Conservation (phyloP, 805 yeast species). For the Barnettozyma botsteinii region DNA sequence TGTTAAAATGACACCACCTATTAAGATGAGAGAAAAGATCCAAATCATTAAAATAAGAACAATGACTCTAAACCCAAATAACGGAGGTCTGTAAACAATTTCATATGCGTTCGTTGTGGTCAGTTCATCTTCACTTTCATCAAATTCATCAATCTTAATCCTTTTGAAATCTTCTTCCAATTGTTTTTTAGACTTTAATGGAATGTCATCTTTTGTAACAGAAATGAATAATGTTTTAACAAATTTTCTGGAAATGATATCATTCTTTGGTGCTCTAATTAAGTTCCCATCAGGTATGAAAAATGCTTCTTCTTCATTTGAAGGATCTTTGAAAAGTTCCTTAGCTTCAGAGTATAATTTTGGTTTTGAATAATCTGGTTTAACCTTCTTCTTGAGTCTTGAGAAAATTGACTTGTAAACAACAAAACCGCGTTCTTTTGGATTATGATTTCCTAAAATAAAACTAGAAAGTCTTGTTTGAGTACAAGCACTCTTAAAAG, state of each 20-base stretch:
- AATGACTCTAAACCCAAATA: constrained; percentile 55
- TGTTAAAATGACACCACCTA: constrained; percentile 19
- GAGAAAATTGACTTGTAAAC: constrained; percentile 47
- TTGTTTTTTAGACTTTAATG: constrained; percentile 35
- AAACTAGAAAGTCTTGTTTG: constrained; percentile 76
- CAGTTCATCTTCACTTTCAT: constrained; percentile 36
- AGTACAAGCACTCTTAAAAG: constrained; percentile 49
- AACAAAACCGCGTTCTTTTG: constrained; percentile 66
- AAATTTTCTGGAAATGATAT: constrained; percentile 61
- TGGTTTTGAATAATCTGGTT: constrained; percentile 57
- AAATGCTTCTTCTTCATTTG: constrained; percentile 40
- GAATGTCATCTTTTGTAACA: constrained; percentile 73
- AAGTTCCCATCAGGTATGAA: constrained; percentile 78
- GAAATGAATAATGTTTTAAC: constrained; percentile 68
- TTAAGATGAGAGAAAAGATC: constrained; percentile 37
- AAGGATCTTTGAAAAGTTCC: constrained; percentile 32
- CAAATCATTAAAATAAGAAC: constrained; percentile 35
- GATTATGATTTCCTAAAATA: constrained; percentile 53
- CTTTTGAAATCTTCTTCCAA: constrained; percentile 27
- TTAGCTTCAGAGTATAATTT: constrained; percentile 42
- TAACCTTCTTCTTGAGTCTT: constrained; percentile 31
- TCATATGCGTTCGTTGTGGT: constrained; percentile 44
- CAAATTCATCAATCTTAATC: constrained; percentile 34
- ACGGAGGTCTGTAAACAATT: constrained; percentile 84
- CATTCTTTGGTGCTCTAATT: constrained; percentile 83